Base-by-base conservation (phyloP, 2,329 filamentous ascomycete genomes). In the Venturiaceae sp. region DNA sequence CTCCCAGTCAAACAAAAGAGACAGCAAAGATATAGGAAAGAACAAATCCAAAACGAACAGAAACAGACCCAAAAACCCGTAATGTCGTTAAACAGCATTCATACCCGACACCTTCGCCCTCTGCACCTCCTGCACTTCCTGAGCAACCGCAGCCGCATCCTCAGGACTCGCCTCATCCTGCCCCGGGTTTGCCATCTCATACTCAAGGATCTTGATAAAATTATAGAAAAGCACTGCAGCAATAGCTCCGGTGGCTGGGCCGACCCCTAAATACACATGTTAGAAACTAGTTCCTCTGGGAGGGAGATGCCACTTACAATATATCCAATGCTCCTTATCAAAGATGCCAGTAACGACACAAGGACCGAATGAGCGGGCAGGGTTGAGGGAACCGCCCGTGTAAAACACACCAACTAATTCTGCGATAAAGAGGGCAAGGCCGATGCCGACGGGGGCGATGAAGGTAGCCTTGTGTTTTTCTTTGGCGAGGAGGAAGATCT, bases 391-490 rank as follows among this genome's bases (percentile, higher is more conserved):
- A n/a, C 58, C 53, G 1, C 55, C 54, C 13, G 58, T 53, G 58
- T 58, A 55, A 33, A 53, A 47, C 13, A 60, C 60, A 37, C 59
- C 47, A 3, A 44, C 37, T 1, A 58, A 28, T 33, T 63, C 62
- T 30, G 60, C 60, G 26, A 63, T 52, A 50, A 63, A 63, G 5
- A 63, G 59, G 14, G 59, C 30, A 16, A 60, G 56, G 26, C 62
- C 62, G 46, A 63, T 69, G 33, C 69, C 71, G 41, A 74, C 63
- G 1, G 71, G 71, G 7, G 71, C 71, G 30, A 74, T 64, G 62
- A 71, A 74, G 8, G 71, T 74, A 60, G 68, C 70, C 61, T 73
- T 74, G 67, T 73, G 71, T 63, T 74, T 74, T 61, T 74, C 71
- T 7, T 71, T 71, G 8, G 71, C 71, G 14, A 74, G 66, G 68